Evolutionary conservation across 1,139 yeast species (phyloP).

Genomic region (Pichia sp.): DNA sequence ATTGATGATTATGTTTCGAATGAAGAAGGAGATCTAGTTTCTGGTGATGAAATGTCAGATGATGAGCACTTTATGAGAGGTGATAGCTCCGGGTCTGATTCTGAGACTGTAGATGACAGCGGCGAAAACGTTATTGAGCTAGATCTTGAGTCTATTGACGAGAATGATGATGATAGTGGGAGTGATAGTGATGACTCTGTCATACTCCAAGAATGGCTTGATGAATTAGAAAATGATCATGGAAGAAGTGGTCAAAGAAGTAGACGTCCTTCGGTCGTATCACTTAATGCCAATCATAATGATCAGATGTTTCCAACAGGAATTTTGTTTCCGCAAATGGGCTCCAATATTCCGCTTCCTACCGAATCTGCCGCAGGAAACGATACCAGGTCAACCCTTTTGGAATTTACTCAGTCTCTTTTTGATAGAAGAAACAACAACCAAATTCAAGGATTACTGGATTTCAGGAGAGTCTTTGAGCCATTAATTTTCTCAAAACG

Average conservation of each 20-base stretch:
- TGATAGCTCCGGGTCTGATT: conserved; percentile 37
- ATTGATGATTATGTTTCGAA: conserved; percentile 13
- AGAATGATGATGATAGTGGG: conserved; percentile 16
- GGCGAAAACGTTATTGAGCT: conserved; percentile 37
- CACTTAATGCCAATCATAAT: neutral
- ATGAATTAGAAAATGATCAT: conserved; percentile 19
- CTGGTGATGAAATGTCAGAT: conserved; percentile 9
- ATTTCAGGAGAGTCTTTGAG: conserved; percentile 20
- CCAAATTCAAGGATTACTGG: conserved; percentile 12
- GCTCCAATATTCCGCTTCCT: conserved; percentile 15
- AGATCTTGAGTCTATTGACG: conserved; percentile 27
- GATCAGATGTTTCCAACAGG: conserved; percentile 6
- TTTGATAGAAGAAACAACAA: conserved; percentile 25
- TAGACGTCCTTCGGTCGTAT: conserved; percentile 11
- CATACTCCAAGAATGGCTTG: conserved; percentile 25
- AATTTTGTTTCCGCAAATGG: conserved; percentile 5
- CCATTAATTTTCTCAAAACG: conserved; percentile 18
- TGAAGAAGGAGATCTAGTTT: conserved; percentile 12
- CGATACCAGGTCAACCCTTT: conserved; percentile 9
- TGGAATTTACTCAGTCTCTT: conserved; percentile 24
- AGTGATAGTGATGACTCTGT: conserved; percentile 22
- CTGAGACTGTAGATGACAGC: conserved; percentile 62
- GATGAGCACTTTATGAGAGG: conserved; percentile 24
- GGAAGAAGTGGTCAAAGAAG: conserved; percentile 26
- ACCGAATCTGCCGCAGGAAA: conserved; percentile 5